These are phyloP conservation scores for Saccharomycopsis fodiens DNA, from an alignment of 805 yeast genomes.

Conservation along the genomic window DNA sequence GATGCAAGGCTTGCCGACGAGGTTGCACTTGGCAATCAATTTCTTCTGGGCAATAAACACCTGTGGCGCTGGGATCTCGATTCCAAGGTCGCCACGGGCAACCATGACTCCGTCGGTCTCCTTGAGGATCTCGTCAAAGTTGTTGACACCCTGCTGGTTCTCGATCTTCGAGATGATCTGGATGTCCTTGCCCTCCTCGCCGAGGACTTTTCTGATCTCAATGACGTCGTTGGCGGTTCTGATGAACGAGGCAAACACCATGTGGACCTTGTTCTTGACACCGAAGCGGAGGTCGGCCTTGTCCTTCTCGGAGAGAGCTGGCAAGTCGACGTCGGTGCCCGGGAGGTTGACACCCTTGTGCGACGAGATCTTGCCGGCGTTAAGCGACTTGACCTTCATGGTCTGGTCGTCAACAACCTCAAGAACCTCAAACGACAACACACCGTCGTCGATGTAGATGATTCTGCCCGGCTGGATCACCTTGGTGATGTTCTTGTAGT, in stretches of 20 bases:
- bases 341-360: conserved; percentile 99
- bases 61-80: conserved; percentile 98
- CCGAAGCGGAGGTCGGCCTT: conserved; percentile 87
- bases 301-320: conserved; percentile 97
- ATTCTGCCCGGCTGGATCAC: conserved; percentile 82
- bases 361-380: conserved; percentile 92
- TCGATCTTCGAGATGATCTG: conserved; percentile 97
- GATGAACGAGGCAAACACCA: conserved; percentile 97
- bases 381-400: conserved; percentile 80
- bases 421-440: conserved; percentile 85
- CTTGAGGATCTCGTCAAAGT: conserved; percentile 90
- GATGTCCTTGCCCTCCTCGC: conserved; percentile 94
- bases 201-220: conserved; percentile 88
- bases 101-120: conserved; percentile 99
- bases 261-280: conserved; percentile 95
- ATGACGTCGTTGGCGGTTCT: conserved; percentile 87
- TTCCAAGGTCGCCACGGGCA: conserved; percentile 99
- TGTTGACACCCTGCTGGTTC: conserved; percentile 99
- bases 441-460: conserved; percentile 97
- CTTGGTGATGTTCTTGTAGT: conserved; percentile 94
- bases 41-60: conserved; percentile 98
- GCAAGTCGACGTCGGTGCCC: conserved; percentile 97
- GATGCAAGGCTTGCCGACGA: conserved; percentile 98
- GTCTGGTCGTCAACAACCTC: conserved; percentile 75
- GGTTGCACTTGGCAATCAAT: conserved; percentile 97